Percentiles rank a stretch among this genome's conserved stretches.
These are phyloP conservation scores for Jamesozyma hellenica DNA, from an alignment of 805 yeast genomes.

Conservation along the genomic window DNA sequence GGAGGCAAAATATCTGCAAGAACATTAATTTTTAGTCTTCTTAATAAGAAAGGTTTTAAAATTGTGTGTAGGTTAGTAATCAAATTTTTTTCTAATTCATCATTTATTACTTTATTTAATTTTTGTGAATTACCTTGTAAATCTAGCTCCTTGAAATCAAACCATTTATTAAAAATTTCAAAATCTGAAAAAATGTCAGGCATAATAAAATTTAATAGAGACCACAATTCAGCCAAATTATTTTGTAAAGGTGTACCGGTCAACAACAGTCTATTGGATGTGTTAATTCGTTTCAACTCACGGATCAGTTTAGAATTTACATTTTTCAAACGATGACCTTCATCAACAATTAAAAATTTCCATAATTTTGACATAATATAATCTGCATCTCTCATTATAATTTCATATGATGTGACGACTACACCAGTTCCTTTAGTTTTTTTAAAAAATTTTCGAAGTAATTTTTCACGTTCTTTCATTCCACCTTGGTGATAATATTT, in stretches of 20 bases:
- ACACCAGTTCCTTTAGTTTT: slow-evolving; percentile 35
- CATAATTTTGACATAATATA: slow-evolving; percentile 47
- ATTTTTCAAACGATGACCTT: slow-evolving; percentile 89
- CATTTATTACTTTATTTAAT: slow-evolving; percentile 40
- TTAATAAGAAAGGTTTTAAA: slow-evolving; percentile 72
- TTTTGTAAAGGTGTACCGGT: slow-evolving; percentile 98
- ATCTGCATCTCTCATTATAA: slow-evolving; percentile 57
- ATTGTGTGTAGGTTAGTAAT: slow-evolving; percentile 77
- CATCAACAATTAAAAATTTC: slow-evolving; percentile 87
- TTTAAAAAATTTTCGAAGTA: slow-evolving; percentile 35
- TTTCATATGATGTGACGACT: slow-evolving; percentile 74
- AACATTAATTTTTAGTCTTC: slow-evolving; percentile 73
- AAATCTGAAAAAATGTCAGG: slow-evolving; percentile 91
- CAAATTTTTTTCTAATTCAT: slow-evolving; percentile 48
- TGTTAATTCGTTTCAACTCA: slow-evolving; percentile 54
- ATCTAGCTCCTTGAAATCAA: slow-evolving; percentile 59
- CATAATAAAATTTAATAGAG: slow-evolving; percentile 75
- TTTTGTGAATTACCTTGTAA: slow-evolving; percentile 28
- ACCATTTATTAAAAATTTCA: slow-evolving; percentile 87
- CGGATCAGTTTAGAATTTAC: slow-evolving; percentile 65
- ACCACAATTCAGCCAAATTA: slow-evolving; percentile 84
- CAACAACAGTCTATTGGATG: slow-evolving; percentile 63
- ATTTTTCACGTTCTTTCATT: slow-evolving; percentile 18
- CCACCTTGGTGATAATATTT: slow-evolving; percentile 62
- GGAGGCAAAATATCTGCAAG: slow-evolving; percentile 61